A percentile compares a stretch with the other conserved stretches of the same genome.
Evolutionary conservation across 2,329 filamentous ascomycete genomes (phyloP).

Genomic region (Botrytis porri): DNA sequence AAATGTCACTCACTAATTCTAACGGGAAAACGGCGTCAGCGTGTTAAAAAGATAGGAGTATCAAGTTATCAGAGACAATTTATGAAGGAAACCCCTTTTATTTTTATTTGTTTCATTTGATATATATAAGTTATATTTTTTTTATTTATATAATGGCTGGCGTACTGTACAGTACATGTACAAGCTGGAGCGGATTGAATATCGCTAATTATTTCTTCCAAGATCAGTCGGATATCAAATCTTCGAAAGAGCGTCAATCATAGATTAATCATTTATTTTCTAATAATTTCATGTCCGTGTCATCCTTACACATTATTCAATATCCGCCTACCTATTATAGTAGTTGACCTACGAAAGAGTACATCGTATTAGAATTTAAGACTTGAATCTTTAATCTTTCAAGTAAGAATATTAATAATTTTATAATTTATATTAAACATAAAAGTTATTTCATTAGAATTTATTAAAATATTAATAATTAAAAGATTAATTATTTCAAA

Average conservation of each 20-base stretch:
- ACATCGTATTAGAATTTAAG: neutral
- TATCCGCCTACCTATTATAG: neutral
- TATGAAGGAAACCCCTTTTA: neutral
- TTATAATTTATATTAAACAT: too few species aligned
- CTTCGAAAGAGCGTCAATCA: neutral
- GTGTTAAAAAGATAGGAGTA: neutral
- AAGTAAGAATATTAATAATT: too few species aligned
- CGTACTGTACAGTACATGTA: fast-evolving
- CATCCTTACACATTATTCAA: neutral
- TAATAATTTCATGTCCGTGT: slow-evolving; percentile 6
- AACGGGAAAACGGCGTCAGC: neutral
- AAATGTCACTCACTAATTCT: neutral
- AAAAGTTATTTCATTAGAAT: too few species aligned
- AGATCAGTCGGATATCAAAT: neutral
- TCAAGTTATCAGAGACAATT: neutral
- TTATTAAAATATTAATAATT: too few species aligned
- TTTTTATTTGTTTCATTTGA: too few species aligned
- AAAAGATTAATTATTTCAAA: too few species aligned
- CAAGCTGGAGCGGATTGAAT: neutral
- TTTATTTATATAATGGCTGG: too few species aligned
- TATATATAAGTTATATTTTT: too few species aligned
- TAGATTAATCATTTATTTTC: neutral
- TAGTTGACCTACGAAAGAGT: neutral
- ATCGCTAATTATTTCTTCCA: neutral
- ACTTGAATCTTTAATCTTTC: neutral